Percentiles rank a stretch among this genome's conserved stretches.
phyloP scores from a whole-genome alignment of 495 filamentous ascomycete genomes.

The Talaromyces proteolyticus region DNA sequence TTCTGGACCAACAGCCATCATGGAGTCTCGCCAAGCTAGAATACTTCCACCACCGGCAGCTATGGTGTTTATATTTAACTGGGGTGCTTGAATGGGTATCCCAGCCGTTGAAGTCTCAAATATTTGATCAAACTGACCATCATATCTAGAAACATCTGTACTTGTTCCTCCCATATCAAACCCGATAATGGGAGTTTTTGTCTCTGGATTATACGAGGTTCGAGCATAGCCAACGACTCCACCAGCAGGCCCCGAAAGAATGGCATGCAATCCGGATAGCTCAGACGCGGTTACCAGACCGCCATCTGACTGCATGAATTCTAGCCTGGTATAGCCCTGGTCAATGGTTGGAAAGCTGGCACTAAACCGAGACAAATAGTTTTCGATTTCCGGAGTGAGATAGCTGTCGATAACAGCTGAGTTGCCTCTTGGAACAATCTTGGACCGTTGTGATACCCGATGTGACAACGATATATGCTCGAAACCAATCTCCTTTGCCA shows the following conservation, averaged over 20 bases:
- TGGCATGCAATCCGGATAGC: conserved; percentile 70
- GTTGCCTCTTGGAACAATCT: conserved; percentile 46
- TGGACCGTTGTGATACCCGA: conserved; percentile 51
- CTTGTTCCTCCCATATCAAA: conserved; percentile 54
- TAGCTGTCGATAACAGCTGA: conserved; percentile 11
- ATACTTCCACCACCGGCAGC: conserved; percentile 46
- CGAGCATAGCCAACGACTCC: conserved; percentile 30
- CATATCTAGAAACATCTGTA: conserved; percentile 40
- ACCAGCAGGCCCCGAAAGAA: conserved; percentile 74
- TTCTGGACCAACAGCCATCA: conserved; percentile 42
- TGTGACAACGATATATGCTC: conserved; percentile 58
- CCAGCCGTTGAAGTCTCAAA: conserved; percentile 39
- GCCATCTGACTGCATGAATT: conserved; percentile 86
- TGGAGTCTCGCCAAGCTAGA: conserved; percentile 37
- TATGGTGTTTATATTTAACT: conserved; percentile 43
- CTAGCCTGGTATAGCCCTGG: conserved; percentile 53
- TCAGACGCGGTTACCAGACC: conserved; percentile 70
- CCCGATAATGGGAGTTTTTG: conserved; percentile 85
- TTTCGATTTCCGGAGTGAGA: conserved; percentile 11
- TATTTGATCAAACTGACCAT: conserved; percentile 37
- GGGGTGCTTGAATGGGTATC: conserved; percentile 40
- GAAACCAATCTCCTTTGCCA: conserved; percentile 71
- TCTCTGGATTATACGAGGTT: conserved; percentile 71
- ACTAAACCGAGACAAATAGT: conserved; percentile 6
- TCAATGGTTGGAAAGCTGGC: conserved; percentile 48